Evolutionary conservation across 768 basidiomycete species (phyloP).

Genomic region (Strobilomyces dryophilus): DNA sequence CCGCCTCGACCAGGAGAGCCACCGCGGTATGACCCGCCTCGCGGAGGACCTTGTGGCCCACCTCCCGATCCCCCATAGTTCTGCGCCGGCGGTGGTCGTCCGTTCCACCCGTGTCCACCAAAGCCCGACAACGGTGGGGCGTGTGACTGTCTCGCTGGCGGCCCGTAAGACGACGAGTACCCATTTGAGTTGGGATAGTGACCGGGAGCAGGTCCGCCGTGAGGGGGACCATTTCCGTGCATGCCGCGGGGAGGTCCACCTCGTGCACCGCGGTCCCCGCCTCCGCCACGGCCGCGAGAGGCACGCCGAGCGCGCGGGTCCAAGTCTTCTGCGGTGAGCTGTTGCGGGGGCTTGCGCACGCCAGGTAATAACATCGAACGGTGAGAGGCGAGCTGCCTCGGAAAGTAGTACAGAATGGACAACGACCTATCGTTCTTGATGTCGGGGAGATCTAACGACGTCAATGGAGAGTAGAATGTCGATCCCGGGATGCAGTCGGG

Average conservation of each 20-base stretch:
- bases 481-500: constrained; percentile 89
- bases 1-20: constrained; percentile 21
- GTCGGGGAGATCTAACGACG: constrained; percentile 59
- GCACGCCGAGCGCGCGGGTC: constrained; percentile 57
- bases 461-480: constrained; percentile 77
- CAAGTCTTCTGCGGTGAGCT: constrained; percentile 66
- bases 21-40: constrained; percentile 27
- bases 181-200: constrained; percentile 16
- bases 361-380: constrained; percentile 79
- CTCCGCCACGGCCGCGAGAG: constrained; percentile 42
- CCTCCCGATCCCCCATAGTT: constrained; percentile 31
- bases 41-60: constrained; percentile 24
- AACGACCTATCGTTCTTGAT: constrained; percentile 85
- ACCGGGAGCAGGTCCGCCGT: constrained; percentile 1
- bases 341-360: constrained; percentile 50
- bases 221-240: constrained; percentile 16
- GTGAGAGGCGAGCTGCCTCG: constrained; percentile 81
- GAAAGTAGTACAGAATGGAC: constrained; percentile 86
- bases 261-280: constrained; percentile 36
- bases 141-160: constrained; percentile 17
- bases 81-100: constrained; percentile 27
- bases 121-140: constrained; percentile 23
- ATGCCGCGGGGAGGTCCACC: constrained; percentile 26
- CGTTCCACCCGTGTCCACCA: constrained; percentile 31
- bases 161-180: constrained; percentile 20